These are phyloP conservation scores for Cordyceps militaris DNA, from an alignment of 2,329 filamentous ascomycete genomes.

Conservation along the genomic window DNA sequence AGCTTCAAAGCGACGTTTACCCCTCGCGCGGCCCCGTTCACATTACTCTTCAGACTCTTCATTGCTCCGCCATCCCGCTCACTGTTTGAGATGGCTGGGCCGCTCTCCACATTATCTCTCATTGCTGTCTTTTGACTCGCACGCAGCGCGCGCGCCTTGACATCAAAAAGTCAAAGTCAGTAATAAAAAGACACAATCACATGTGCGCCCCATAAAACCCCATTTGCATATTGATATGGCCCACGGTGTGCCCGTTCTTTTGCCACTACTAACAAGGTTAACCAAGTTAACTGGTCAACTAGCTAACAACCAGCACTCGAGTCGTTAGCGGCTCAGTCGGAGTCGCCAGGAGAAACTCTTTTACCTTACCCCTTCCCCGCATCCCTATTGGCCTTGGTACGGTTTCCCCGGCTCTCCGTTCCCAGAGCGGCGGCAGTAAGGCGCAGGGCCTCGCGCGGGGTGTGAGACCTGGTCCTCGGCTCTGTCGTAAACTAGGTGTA, in stretches of 20 bases:
- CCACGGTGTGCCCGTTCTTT: neutral
- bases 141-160: too few species aligned
- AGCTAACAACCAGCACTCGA: neutral
- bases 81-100: too few species aligned
- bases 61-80: too few species aligned
- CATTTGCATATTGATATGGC: neutral
- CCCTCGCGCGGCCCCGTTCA: too few species aligned
- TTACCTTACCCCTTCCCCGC: slow-evolving; percentile 11
- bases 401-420: slow-evolving; percentile 9
- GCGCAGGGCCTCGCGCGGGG: neutral
- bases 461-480: neutral
- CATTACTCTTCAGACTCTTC: too few species aligned
- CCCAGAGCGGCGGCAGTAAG: slow-evolving; percentile 1
- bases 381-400: neutral
- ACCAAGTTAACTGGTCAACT: too few species aligned
- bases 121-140: too few species aligned
- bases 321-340: neutral
- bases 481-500: neutral
- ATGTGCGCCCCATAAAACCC: neutral
- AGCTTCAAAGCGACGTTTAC: too few species aligned
- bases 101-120: too few species aligned
- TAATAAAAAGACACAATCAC: neutral
- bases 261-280: neutral
- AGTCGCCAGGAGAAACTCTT: neutral
- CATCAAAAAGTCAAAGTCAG: neutral